Conservation (phyloP, 805 yeast species). For the Starmerella vaccinii region DNA sequence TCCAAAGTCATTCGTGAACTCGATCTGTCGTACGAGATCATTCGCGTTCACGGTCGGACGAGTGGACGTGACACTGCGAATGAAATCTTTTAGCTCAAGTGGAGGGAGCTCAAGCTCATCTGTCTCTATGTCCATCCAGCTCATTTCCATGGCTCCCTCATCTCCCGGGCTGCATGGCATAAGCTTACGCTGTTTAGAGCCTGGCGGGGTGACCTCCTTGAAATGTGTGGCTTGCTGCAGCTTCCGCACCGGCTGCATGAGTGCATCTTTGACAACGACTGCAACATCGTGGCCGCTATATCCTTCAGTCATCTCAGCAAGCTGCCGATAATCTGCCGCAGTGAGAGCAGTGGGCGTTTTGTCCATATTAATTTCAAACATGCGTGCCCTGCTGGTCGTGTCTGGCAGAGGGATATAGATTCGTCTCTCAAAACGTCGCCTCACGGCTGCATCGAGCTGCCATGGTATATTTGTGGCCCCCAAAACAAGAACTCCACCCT, state of each 20-base stretch:
- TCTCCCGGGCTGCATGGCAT: conserved; percentile 99
- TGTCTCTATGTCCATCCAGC: conserved; percentile 85
- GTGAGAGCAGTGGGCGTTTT: conserved; percentile 73
- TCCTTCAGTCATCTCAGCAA: conserved; percentile 93
- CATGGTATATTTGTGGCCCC: conserved; percentile 99
- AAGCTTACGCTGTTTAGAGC: conserved; percentile 34
- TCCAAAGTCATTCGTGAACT: conserved; percentile 90
- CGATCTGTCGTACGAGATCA: conserved; percentile 72
- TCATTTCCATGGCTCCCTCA: conserved; percentile 69
- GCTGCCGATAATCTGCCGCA: conserved; percentile 58
- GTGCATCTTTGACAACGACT: conserved; percentile 91
- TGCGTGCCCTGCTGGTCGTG: conserved; percentile 76
- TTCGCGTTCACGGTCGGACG: conserved; percentile 88
- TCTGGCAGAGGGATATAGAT: conserved; percentile 94
- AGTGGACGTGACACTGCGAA: conserved; percentile 80
- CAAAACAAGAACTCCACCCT: conserved; percentile 81
- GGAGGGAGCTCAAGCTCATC: conserved; percentile 87
- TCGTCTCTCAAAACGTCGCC: conserved; percentile 92
- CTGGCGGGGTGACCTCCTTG: conserved; percentile 40
- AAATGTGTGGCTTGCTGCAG: conserved; percentile 95
- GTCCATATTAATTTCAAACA: conserved; percentile 92
- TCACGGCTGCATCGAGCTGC: conserved; percentile 95
- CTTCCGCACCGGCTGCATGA: conserved; percentile 95
- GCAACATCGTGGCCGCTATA: conserved; percentile 97
- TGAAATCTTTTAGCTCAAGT: conserved; percentile 79